Percentiles rank a stretch among this genome's conserved stretches.
These are phyloP conservation scores for Candida cerambycidarum DNA, from an alignment of 805 yeast genomes.

Conservation along the genomic window DNA sequence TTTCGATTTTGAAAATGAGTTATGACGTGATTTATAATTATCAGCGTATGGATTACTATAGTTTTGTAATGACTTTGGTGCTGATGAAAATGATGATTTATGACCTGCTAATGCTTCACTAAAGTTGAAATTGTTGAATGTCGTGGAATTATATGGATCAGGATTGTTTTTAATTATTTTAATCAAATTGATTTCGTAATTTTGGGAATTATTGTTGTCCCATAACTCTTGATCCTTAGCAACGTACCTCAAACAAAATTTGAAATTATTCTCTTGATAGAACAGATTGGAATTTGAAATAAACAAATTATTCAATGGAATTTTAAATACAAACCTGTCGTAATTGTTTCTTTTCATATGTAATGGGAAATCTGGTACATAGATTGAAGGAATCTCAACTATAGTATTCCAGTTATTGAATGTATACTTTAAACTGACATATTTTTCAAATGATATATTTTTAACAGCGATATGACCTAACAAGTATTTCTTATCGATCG, in stretches of 20 bases:
- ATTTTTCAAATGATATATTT: slow-evolving; percentile 68
- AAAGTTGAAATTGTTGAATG: slow-evolving; percentile 2
- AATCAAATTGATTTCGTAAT: slow-evolving; percentile 55
- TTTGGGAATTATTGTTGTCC: slow-evolving; percentile 69
- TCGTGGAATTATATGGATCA: slow-evolving; percentile 6
- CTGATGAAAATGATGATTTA: neutral
- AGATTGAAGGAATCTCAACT: slow-evolving; percentile 64
- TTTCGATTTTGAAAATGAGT: slow-evolving; percentile 12
- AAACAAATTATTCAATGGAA: slow-evolving; percentile 48
- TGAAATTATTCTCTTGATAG: slow-evolving; percentile 23
- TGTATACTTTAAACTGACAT: slow-evolving; percentile 70
- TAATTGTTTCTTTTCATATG: slow-evolving; percentile 49
- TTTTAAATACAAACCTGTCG: slow-evolving; percentile 71
- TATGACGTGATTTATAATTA: slow-evolving; percentile 1
- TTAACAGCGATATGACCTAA: slow-evolving; percentile 77
- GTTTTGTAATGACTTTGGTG: neutral
- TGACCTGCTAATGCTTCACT: slow-evolving; percentile 2
- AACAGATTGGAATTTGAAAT: slow-evolving; percentile 14
- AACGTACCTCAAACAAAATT: slow-evolving; percentile 59
- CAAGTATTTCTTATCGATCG: slow-evolving; percentile 56
- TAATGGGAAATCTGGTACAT: slow-evolving; percentile 54
- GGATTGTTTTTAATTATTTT: slow-evolving; percentile 16
- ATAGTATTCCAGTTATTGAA: slow-evolving; percentile 77
- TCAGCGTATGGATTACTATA: neutral
- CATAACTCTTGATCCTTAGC: slow-evolving; percentile 56